phyloP scores from a whole-genome alignment of 2,329 filamentous ascomycete genomes.

The Zymoseptoria tritici region DNA sequence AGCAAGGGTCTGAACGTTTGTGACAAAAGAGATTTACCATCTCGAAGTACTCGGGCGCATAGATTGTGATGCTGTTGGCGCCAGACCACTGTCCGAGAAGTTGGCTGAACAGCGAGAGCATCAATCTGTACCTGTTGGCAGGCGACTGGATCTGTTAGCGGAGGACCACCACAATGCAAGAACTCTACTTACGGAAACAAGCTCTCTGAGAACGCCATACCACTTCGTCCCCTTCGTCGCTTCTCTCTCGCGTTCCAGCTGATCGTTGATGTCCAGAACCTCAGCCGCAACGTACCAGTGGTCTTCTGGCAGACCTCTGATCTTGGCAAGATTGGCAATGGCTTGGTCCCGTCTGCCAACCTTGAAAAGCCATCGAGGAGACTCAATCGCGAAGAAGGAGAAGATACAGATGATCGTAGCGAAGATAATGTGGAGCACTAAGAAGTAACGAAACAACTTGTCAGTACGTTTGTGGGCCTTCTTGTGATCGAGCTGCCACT shows the following conservation, averaged over 20 bases:
- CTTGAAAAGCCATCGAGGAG: slow-evolving; percentile 29
- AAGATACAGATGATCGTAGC: slow-evolving; percentile 63
- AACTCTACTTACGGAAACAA: slow-evolving; percentile 42
- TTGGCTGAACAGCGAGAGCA: slow-evolving; percentile 61
- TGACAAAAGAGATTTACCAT: slow-evolving; percentile 40
- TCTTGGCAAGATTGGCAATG: slow-evolving; percentile 21
- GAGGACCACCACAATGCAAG: background rate
- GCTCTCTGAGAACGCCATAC: slow-evolving; percentile 45
- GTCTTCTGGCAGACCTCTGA: slow-evolving; percentile 24
- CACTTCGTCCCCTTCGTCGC: slow-evolving; percentile 24
- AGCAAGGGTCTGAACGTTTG: background rate
- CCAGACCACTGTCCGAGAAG: slow-evolving; percentile 60
- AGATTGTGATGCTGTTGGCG: slow-evolving; percentile 66
- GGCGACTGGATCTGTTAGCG: slow-evolving; percentile 35
- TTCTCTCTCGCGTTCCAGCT: slow-evolving; percentile 64
- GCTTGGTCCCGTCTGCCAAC: slow-evolving; percentile 27
- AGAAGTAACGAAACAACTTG: background rate
- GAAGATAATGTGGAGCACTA: slow-evolving; percentile 67
- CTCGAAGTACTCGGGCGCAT: slow-evolving; percentile 65
- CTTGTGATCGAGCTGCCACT: background rate
- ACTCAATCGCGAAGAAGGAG: slow-evolving; percentile 39
- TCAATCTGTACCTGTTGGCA: slow-evolving; percentile 66
- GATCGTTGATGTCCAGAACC: slow-evolving; percentile 55
- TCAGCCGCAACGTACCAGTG: slow-evolving; percentile 40
- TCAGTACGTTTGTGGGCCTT: background rate